Percentiles rank a stretch among this genome's conserved stretches.
Evolutionary conservation across 129 eudicot genomes (phyloP).

Genomic region (Daucus carota): DNA sequence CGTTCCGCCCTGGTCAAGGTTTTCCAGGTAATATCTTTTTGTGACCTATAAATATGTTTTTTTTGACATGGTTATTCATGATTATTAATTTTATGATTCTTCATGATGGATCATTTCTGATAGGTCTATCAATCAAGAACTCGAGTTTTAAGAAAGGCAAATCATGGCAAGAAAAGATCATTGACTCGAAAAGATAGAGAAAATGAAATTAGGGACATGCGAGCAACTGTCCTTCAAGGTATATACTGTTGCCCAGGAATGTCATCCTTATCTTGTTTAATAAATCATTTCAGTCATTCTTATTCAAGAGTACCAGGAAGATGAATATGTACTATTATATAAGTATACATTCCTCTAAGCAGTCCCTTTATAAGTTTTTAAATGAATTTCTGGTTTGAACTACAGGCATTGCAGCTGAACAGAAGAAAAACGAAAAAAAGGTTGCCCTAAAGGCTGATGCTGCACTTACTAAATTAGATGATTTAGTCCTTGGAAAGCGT

Average conservation of each 20-base stretch:
- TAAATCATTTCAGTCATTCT: neutral
- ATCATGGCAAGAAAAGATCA: constrained; percentile 76
- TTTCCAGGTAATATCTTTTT: constrained; percentile 68
- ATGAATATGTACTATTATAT: too few species aligned
- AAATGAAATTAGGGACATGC: constrained; percentile 60
- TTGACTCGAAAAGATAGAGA: constrained; percentile 55
- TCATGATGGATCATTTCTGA: too few species aligned
- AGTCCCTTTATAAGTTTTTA: too few species aligned
- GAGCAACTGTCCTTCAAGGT: constrained; percentile 53
- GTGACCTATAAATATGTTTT: neutral
- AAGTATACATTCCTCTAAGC: too few species aligned
- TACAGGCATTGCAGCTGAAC: constrained; percentile 51
- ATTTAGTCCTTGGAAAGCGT: constrained; percentile 53
- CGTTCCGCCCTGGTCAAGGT: constrained; percentile 44
- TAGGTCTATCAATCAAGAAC: too few species aligned
- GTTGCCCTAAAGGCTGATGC: constrained; percentile 52
- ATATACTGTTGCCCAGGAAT: neutral
- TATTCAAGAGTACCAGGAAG: neutral
- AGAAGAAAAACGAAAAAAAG: constrained; percentile 20
- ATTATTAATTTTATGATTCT: too few species aligned
- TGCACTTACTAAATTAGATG: constrained; percentile 42
- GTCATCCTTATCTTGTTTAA: neutral
- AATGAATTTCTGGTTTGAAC: neutral
- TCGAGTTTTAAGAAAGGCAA: constrained; percentile 20
- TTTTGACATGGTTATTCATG: too few species aligned